Base-by-base conservation (phyloP, 176 grass and related monocot genomes). In the Aegilops speltoides region DNA sequence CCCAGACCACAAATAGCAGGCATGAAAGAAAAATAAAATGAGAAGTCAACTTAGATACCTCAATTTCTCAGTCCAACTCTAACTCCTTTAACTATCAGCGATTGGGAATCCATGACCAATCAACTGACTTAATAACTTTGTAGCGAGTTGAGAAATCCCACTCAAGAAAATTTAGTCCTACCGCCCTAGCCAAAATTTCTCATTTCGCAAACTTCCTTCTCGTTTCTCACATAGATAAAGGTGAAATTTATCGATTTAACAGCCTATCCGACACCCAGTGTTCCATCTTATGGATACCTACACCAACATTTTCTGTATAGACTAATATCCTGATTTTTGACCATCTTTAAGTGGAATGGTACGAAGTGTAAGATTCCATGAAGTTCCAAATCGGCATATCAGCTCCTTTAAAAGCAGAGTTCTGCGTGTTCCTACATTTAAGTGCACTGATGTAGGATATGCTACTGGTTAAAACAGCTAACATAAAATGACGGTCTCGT, bases 41-140 rank as follows among this genome's bases (percentile, higher is more conserved):
- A 71, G 59, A 33, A 73, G 29, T 8, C 22, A 29, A 20, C 4
- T 36, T 57, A 52, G 12, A 54, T 29, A 65, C 12, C 41, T 38
- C 41, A 40, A 36, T 57, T 40, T 64, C 40, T n/a, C 20, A 40
- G 11, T 65, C 12, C 12, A 26, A 43, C n/a, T 64, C 31, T 11
- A 64, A 65, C 17, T 61, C 23, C 7, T 33, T 65, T 87, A 81
- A 76, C 17, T 76, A 76, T 62, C 78, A 76, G 24, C 34, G 52
- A 41, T 40, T 82, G 9, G 32, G 33, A 56, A 74, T 56, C 67
- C 31, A 84, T 43, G 10, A 3, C n/a, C 36, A 70, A 88, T 64
- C 29, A 50, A 63, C 38, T 79, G 28, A 73, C 78, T 61, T 71
- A 24, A 15, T 20, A 61, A 34, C 38, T 45, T 45, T 46, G 14